Base-by-base conservation (phyloP, 2,329 filamentous ascomycete genomes). In the Aspergillus fischeri region DNA sequence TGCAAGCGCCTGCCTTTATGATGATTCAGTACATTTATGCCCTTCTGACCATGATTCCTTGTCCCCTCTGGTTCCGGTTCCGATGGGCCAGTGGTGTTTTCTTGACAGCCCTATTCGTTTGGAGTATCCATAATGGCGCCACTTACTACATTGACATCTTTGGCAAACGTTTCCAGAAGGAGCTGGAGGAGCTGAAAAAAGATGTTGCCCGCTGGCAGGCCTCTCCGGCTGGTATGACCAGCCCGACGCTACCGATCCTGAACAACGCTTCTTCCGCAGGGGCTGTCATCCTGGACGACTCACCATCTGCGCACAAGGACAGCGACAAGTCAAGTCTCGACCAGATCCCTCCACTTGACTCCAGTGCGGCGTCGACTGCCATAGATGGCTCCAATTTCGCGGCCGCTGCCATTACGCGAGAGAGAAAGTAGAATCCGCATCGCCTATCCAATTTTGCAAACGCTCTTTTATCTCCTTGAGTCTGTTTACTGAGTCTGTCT, bases 91-190 rank as follows among this genome's bases (percentile, higher is more conserved):
- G 90, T 44, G 86, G 87, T 2, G 64, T 73, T 0, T 99, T 97
- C 75, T 80, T 99, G 49, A 80, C 88, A 54, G 77, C 84, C 2
- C 86, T 99, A n/a, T 97, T 99, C 70, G 81, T 86, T 47, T 97
- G 92, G 92, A 95, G 91, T 65, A 89, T 97, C 55, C 95, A 97
- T 78, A 99, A 99, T 66, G 94, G 94, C 32, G 91, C 94, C 20
- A 97, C 92, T 0, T 99, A 90, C 75, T 99, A 99, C 75, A 97
- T 99, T 69, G 94, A 99, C 67, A 91, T 97, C 1, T 99, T 97
- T 72, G 94, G 95, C 54, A 96, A 90, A 67, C 86, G 92, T 2
- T 97, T 99, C 80, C 91, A 99, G 79, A 96, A 93, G 70, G 94
- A 99, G 74, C 81, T 99, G 11, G 92, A 99, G 71, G 83, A 88